Percentiles rank a stretch among this genome's conserved stretches.
Conservation (phyloP, 306 rosid species). For the Cicer yamashitae region DNA sequence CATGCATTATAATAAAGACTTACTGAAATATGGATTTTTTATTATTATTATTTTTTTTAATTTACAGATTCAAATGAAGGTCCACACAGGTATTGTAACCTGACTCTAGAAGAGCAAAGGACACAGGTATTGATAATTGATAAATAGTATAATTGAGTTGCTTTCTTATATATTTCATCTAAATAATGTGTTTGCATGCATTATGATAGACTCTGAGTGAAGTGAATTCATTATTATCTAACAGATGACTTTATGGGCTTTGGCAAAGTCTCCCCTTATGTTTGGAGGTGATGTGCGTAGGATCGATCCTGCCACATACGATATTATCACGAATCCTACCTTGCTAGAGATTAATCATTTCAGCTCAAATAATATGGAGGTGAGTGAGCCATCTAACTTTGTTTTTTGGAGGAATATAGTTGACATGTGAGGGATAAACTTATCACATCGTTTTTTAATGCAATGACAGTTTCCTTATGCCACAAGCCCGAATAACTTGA, state of each 20-base stretch:
- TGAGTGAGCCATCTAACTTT: slow-evolving; percentile 47
- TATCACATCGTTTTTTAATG: slow-evolving; percentile 22
- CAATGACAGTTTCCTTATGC: slow-evolving; percentile 71
- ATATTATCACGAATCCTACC: slow-evolving; percentile 70
- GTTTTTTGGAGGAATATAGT: slow-evolving; percentile 16
- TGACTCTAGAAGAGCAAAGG: slow-evolving; percentile 70
- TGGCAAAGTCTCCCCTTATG: slow-evolving; percentile 97
- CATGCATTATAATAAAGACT: not conserved
- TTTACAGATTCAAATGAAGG: slow-evolving; percentile 78
- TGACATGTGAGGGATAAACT: slow-evolving; percentile 25
- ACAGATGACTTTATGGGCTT: slow-evolving; percentile 90
- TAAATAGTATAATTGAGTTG: slow-evolving; percentile 19
- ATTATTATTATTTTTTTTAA: not conserved
- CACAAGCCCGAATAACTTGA: slow-evolving; percentile 41
- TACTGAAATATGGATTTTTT: slow-evolving; percentile 35
- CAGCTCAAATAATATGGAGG: slow-evolving; percentile 88
- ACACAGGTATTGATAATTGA: slow-evolving; percentile 66
- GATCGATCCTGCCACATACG: slow-evolving; percentile 57
- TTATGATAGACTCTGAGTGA: slow-evolving; percentile 19
- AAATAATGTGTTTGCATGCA: slow-evolving; percentile 14
- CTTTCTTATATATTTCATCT: slow-evolving; percentile 25
- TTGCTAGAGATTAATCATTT: slow-evolving; percentile 75
- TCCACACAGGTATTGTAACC: slow-evolving; percentile 68
- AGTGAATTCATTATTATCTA: slow-evolving; percentile 18
- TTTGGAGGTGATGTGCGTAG: slow-evolving; percentile 93